Evolutionary conservation across 1,284 basidiomycete species (phyloP).

Genomic region (Ustilago cynodontis): DNA sequence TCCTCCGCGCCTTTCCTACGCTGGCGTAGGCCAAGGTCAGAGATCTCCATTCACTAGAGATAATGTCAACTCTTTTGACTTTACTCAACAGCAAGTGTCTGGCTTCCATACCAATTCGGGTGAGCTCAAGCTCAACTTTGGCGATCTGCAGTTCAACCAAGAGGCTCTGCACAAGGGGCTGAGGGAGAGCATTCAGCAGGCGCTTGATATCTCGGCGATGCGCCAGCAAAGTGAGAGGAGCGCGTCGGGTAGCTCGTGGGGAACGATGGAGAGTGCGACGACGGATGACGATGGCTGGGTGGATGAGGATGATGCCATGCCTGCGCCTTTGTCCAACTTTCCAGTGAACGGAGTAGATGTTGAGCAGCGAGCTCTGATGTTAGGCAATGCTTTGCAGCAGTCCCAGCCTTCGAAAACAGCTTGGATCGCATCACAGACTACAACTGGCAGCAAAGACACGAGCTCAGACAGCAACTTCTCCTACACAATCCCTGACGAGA

Average conservation of each 20-base stretch:
- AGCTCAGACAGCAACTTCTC: not conserved
- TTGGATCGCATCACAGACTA: not conserved
- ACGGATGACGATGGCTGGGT: constrained; percentile 49
- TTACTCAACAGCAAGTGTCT: not conserved
- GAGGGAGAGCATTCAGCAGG: constrained; percentile 25
- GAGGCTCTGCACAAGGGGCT: constrained; percentile 11
- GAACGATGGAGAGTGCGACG: not conserved
- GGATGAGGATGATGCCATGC: constrained; percentile 20
- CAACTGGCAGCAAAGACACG: not conserved
- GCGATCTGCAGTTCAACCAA: constrained; percentile 18
- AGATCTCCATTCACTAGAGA: constrained; percentile 23
- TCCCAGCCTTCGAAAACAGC: not conserved
- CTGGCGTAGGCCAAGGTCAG: not conserved
- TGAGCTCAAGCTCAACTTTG: constrained; percentile 9
- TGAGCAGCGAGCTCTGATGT: not conserved
- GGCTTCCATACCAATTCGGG: not conserved
- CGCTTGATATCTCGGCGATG: constrained; percentile 4
- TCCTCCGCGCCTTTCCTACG: not conserved
- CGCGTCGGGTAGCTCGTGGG: constrained; percentile 25
- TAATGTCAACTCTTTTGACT: not conserved
- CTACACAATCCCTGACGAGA: not conserved
- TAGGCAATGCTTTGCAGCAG: not conserved
- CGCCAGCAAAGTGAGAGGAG: not conserved
- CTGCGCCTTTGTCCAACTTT: not conserved
- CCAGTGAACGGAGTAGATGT: not conserved